Base-by-base conservation (phyloP, 768 basidiomycete genomes). In the Gloeostereum incarnatum region DNA sequence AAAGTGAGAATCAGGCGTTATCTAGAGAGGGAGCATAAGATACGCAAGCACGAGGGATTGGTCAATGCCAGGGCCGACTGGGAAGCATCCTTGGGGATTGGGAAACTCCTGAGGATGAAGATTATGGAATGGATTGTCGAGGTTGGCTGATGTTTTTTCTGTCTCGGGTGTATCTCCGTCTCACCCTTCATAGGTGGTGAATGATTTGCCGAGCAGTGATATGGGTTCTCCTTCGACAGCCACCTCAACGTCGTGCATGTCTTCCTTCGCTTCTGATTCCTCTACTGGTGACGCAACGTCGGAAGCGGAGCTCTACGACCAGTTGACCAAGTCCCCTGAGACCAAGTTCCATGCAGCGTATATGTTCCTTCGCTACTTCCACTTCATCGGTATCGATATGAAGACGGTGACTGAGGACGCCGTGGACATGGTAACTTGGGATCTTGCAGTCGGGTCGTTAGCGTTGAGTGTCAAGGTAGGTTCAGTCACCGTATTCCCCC, bases 261-360 rank as follows among this genome's bases (percentile, higher is more conserved):
- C 27, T 7, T 40, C 5, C 13, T n/a, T n/a, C n/a, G 39, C 32
- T 4, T 20, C 20, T 21, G 8, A 10, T 20, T 21, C 11, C 17
- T 16, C 17, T 27, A 26, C 11, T 31, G 7, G 9, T 14, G n/a
- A 14, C 8, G 13, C 18, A 24, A 21, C 21, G n/a, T 33, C 31
- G 34, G 10, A 19, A 21, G 26, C 39, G 53, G 20, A 74, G 38
- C 59, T 82, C 19, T 52, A 59, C 27, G 73, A 80, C 35, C 75
- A 82, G 39, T 62, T 84, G 18, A 51, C 53, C 6, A 65, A 58
- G 2, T 77, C 71, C 0, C 65, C 63, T 0, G 69, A 80, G 42
- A 81, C 80, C 11, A 66, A 77, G 3, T 82, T 81, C 45, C 79
- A 82, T 40, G 80, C 80, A 0, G 72, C 62, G 0, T 69, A 75